phyloP scores from a whole-genome alignment of 1,284 basidiomycete genomes.

The Papiliotrema laurentii region DNA sequence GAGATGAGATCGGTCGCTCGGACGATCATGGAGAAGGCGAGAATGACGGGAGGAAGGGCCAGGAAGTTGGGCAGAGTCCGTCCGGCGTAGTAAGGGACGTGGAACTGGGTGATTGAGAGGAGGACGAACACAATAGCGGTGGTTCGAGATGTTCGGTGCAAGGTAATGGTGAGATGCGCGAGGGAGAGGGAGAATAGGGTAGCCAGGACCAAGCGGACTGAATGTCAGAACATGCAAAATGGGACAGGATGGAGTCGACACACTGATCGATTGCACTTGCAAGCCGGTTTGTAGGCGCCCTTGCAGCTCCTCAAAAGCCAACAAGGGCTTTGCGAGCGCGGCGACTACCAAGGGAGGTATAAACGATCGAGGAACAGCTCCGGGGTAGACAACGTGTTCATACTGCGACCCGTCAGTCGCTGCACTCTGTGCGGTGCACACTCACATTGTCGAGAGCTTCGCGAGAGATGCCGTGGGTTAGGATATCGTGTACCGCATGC shows the following conservation, averaged over 20 bases:
- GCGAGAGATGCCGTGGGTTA: neutral
- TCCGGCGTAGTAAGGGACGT: slow-evolving; percentile 87
- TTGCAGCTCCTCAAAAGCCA: slow-evolving; percentile 51
- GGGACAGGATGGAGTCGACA: neutral
- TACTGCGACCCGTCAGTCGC: neutral
- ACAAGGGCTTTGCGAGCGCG: slow-evolving; percentile 50
- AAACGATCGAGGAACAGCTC: slow-evolving; percentile 13
- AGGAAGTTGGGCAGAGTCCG: slow-evolving; percentile 93
- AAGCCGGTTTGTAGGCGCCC: neutral
- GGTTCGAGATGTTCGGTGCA: neutral
- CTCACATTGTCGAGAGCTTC: neutral
- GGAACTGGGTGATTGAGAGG: slow-evolving; percentile 68
- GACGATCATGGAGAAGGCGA: neutral
- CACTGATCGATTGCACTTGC: neutral
- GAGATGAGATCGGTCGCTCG: too few species aligned
- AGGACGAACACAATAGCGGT: neutral
- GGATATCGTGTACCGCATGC: slow-evolving; percentile 57
- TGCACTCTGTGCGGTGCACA: neutral
- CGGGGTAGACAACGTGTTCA: slow-evolving; percentile 4
- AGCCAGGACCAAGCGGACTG: slow-evolving; percentile 34
- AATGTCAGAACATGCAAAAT: slow-evolving; percentile 39
- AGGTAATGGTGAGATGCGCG: slow-evolving; percentile 26
- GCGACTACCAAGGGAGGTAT: slow-evolving; percentile 56
- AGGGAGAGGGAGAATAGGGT: slow-evolving; percentile 50
- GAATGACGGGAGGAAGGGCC: slow-evolving; percentile 53